Evolutionary conservation across 164 flowering plant species (phyloP).

Genomic region (Taxillus chinensis): DNA sequence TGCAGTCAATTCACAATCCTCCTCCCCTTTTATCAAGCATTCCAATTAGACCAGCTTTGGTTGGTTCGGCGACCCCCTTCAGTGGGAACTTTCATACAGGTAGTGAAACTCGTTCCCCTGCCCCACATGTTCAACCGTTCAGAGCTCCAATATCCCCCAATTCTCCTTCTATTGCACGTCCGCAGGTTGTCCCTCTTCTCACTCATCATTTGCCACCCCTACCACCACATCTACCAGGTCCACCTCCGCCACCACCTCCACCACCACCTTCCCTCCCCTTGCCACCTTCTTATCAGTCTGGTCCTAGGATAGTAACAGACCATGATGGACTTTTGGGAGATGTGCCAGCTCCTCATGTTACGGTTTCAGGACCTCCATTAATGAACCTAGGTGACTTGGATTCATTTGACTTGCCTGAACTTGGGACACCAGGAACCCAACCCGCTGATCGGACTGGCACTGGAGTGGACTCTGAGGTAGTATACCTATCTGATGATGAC

Average conservation of each 20-base stretch:
- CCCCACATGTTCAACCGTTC: slow-evolving; percentile 47
- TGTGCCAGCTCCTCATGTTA: slow-evolving; percentile 3
- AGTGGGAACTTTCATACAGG: slow-evolving; percentile 18
- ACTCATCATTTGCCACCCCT: slow-evolving; percentile 9
- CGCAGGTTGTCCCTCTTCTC: background rate
- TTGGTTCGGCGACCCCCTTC: slow-evolving; percentile 18
- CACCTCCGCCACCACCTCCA: background rate
- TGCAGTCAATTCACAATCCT: slow-evolving; percentile 19
- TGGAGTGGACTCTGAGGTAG: slow-evolving; percentile 17
- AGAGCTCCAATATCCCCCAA: slow-evolving; percentile 20
- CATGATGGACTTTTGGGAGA: slow-evolving; percentile 8
- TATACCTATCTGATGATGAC: slow-evolving; percentile 61
- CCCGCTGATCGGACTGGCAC: slow-evolving; percentile 3
- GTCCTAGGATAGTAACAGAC: slow-evolving; percentile 8
- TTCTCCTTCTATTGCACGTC: slow-evolving; percentile 8
- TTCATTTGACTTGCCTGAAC: slow-evolving; percentile 2
- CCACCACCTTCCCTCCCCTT: background rate
- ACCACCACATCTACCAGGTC: slow-evolving; percentile 6
- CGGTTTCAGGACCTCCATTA: slow-evolving; percentile 8
- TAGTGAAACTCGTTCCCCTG: slow-evolving; percentile 34
- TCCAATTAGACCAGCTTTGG: slow-evolving; percentile 15
- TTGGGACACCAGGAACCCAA: slow-evolving; percentile 2
- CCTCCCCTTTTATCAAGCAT: slow-evolving; percentile 21
- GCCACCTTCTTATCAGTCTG: background rate
- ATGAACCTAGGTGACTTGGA: slow-evolving; percentile 6